Percentiles rank a stretch among this genome's conserved stretches.
Evolutionary conservation across 2,329 filamentous ascomycete genomes (phyloP).

Genomic region (Sclerotinia nivalis): DNA sequence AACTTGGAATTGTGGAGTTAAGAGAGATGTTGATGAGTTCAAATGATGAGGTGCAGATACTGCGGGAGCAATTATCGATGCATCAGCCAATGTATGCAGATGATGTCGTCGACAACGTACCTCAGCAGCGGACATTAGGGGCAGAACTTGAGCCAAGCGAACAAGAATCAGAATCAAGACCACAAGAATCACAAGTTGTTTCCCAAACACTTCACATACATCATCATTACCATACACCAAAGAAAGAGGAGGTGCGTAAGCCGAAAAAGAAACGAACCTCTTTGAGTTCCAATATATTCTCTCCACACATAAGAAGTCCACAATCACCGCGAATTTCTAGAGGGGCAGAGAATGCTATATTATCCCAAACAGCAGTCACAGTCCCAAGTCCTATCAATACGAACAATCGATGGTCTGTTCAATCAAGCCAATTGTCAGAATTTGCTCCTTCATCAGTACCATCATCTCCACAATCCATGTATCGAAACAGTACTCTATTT

Average conservation of each 20-base stretch:
- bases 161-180: conserved; percentile 26
- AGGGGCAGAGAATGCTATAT: conserved; percentile 44
- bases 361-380: conserved; percentile 52
- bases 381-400: conserved; percentile 50
- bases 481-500: conserved; percentile 73
- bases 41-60: conserved; percentile 86
- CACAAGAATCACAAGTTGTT: conserved; percentile 40
- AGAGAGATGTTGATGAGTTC: conserved; percentile 87
- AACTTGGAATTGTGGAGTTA: conserved; percentile 87
- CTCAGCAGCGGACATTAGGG: conserved; percentile 58
- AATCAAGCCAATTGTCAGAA: conserved; percentile 62
- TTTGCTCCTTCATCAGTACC: conserved; percentile 72
- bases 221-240: conserved; percentile 82
- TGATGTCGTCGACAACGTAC: conserved; percentile 39
- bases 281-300: conserved; percentile 61
- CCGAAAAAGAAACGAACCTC: conserved; percentile 72
- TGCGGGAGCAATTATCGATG: conserved; percentile 77
- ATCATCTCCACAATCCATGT: conserved; percentile 76
- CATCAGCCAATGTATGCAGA: conserved; percentile 67
- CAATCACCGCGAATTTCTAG: conserved; percentile 43
- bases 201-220: conserved; percentile 87
- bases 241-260: conserved; percentile 61
- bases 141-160: conserved; percentile 66
- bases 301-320: conserved; percentile 49
- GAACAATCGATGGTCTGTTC: conserved; percentile 62